phyloP scores from a whole-genome alignment of 169 alveolate species.

The Cryptosporidium ubiquitum region DNA sequence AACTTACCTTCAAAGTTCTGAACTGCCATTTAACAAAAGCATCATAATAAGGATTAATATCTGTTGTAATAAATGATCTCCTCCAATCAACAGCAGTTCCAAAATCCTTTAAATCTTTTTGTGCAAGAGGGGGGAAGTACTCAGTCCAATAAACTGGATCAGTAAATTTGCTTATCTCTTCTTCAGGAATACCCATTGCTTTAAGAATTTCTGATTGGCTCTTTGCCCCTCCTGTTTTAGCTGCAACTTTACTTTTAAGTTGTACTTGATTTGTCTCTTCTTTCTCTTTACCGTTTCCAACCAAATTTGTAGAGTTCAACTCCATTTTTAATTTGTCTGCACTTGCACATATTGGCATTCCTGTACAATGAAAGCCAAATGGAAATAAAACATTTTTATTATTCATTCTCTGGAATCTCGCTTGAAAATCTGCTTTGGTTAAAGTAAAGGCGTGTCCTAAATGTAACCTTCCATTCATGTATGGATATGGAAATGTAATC shows the following conservation, averaged over 20 bases:
- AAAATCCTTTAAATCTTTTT: slow-evolving; percentile 88
- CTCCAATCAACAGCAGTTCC: slow-evolving; percentile 96
- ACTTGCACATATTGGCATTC: slow-evolving; percentile 98
- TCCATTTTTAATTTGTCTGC: slow-evolving; percentile 93
- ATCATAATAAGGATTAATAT: slow-evolving; percentile 96
- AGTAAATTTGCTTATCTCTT: slow-evolving; percentile 93
- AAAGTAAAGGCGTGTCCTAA: slow-evolving; percentile 98
- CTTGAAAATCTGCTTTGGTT: slow-evolving; percentile 96
- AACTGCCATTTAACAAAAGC: slow-evolving; percentile 98
- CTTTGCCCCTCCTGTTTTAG: slow-evolving; percentile 86
- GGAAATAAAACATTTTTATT: slow-evolving; percentile 97
- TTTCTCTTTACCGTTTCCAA: slow-evolving; percentile 38
- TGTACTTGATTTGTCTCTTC: slow-evolving; percentile 49
- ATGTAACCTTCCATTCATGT: slow-evolving; percentile 98
- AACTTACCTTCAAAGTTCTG: slow-evolving; percentile 87
- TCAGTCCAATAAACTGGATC: slow-evolving; percentile 97
- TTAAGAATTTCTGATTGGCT: slow-evolving; percentile 91
- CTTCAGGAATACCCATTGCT: slow-evolving; percentile 93
- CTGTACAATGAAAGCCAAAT: slow-evolving; percentile 99
- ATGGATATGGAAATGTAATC: slow-evolving; percentile 98
- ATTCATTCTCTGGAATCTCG: slow-evolving; percentile 93
- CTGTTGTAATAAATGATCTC: slow-evolving; percentile 98
- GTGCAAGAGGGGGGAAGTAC: slow-evolving; percentile 96
- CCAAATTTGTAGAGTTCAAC: slow-evolving; percentile 62
- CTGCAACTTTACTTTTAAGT: slow-evolving; percentile 87